Evolutionary conservation across 345 rosid species (phyloP).

Genomic region (Hypericum androsaemum): DNA sequence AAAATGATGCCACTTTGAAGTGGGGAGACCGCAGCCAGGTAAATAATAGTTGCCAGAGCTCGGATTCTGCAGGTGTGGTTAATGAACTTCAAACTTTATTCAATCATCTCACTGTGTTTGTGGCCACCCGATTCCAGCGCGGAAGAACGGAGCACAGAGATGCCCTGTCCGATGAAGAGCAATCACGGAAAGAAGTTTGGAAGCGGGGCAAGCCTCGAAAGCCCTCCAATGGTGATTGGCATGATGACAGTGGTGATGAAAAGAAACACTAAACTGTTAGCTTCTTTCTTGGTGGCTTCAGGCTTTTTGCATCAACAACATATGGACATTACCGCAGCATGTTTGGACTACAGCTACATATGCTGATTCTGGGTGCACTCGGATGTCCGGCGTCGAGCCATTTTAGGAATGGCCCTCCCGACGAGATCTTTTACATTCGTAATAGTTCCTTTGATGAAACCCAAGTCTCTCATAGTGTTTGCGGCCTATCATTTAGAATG

Average conservation of each 20-base stretch:
- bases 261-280: constrained; percentile 11
- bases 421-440: too few species aligned
- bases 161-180: constrained; percentile 32
- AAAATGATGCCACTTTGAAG: constrained; percentile 18
- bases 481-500: too few species aligned
- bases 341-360: too few species aligned
- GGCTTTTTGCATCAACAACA: too few species aligned
- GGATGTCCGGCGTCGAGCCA: too few species aligned
- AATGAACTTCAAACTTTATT: not conserved
- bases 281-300: too few species aligned
- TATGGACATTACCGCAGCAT: too few species aligned
- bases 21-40: constrained; percentile 20
- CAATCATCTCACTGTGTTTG: constrained; percentile 1
- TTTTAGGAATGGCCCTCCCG: too few species aligned
- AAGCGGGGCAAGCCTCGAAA: constrained; percentile 23
- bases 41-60: constrained; percentile 23
- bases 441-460: too few species aligned
- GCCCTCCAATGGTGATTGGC: constrained; percentile 31
- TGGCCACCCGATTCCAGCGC: constrained; percentile 19
- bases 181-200: constrained; percentile 22
- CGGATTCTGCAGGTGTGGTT: not conserved
- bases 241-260: constrained; percentile 12
- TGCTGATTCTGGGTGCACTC: too few species aligned
- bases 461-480: too few species aligned
- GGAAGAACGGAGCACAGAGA: constrained; percentile 19